These are phyloP conservation scores for Nothophytophthora sp. DNA, from an alignment of 352 stramenopile genomes.

Conservation along the genomic window DNA sequence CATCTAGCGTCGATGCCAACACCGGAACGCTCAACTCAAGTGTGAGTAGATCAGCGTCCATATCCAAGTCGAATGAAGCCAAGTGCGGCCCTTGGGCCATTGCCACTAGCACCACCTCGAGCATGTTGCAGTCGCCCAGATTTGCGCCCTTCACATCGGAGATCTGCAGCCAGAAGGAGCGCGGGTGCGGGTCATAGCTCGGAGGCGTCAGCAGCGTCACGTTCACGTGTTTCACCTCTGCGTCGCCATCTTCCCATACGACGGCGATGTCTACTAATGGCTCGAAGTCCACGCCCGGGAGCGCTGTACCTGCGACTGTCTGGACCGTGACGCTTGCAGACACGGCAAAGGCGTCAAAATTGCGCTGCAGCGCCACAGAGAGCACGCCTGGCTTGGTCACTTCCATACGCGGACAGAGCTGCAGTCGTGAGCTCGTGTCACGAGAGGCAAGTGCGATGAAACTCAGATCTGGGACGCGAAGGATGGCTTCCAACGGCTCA, in stretches of 20 bases:
- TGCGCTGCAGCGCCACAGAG: constrained; percentile 49
- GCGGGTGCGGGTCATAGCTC: constrained; percentile 34
- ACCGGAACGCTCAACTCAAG: constrained; percentile 39
- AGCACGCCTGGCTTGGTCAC: constrained; percentile 33
- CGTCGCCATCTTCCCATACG: constrained; percentile 38
- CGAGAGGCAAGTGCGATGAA: constrained; percentile 54
- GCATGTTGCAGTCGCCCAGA: constrained; percentile 50
- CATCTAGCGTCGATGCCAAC: constrained; percentile 39
- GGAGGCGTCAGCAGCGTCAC: constrained; percentile 43
- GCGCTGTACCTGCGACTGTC: constrained; percentile 53
- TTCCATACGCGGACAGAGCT: constrained; percentile 47
- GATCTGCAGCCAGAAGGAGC: constrained; percentile 57
- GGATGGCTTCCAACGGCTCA: constrained; percentile 29
- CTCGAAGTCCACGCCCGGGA: constrained; percentile 49
- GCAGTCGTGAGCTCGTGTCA: constrained; percentile 46
- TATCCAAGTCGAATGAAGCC: constrained; percentile 48
- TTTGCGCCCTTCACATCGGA: constrained; percentile 34
- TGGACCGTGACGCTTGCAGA: constrained; percentile 34
- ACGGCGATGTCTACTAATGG: constrained; percentile 21
- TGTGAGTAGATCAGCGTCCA: constrained; percentile 39
- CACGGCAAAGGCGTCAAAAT: constrained; percentile 37
- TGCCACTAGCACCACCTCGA: constrained; percentile 37
- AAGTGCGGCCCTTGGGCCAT: constrained; percentile 43
- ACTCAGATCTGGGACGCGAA: constrained; percentile 39
- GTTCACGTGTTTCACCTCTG: constrained; percentile 34